phyloP scores from a whole-genome alignment of 2,329 filamentous ascomycete species.

The Cladosporium velox region DNA sequence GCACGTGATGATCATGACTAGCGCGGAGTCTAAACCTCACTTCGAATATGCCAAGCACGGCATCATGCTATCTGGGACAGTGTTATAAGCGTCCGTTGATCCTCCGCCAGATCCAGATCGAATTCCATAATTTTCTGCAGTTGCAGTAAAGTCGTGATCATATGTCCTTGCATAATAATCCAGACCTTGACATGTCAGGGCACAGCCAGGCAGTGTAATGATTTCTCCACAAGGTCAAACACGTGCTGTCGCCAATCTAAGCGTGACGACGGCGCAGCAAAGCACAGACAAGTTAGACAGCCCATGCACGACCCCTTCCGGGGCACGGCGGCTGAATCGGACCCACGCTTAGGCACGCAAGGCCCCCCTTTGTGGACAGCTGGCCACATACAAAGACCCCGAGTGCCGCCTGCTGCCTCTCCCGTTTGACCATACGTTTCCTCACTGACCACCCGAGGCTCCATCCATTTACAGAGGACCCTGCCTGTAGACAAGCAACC shows the following conservation, averaged over 20 bases:
- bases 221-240: background rate
- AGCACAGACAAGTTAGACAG: background rate
- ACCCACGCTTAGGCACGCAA: background rate
- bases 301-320: background rate
- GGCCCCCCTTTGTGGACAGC: conserved; percentile 1
- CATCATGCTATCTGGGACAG: no score
- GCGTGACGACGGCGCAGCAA: background rate
- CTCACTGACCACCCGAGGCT: conserved; percentile 16
- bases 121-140: no score
- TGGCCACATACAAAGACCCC: conserved; percentile 17
- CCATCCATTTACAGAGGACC: conserved; percentile 21
- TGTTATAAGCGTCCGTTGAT: no score
- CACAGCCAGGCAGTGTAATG: no score
- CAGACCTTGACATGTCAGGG: no score
- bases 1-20: no score
- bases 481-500: conserved; percentile 20
- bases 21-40: no score
- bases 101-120: no score
- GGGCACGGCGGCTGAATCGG: background rate
- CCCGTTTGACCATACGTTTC: conserved; percentile 14
- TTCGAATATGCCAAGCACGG: no score
- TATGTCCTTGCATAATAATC: no score
- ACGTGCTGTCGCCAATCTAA: background rate
- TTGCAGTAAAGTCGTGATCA: no score
- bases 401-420: conserved; percentile 13